Conservation (phyloP, 257 asterid genomes). For the Nicotiana noctiflora region DNA sequence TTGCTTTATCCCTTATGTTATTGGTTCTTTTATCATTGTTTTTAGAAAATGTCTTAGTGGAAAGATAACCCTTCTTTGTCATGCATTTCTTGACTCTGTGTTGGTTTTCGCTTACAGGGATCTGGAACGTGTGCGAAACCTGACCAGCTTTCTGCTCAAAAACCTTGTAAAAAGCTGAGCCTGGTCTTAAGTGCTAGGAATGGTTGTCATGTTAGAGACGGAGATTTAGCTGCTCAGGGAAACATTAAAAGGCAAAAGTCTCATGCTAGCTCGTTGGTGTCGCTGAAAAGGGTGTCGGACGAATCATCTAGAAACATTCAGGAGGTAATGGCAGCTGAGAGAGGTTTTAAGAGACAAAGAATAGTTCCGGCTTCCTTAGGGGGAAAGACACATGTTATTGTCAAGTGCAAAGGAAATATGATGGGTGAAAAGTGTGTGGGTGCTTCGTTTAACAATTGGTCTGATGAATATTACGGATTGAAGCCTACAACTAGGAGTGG, state of each 20-base stretch:
- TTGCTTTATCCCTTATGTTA: not conserved
- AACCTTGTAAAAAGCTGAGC: slow-evolving; percentile 12
- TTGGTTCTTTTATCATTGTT: not conserved
- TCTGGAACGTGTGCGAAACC: slow-evolving; percentile 9
- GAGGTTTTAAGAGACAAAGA: slow-evolving; percentile 16
- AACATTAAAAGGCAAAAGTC: slow-evolving; percentile 11
- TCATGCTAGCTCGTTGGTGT: slow-evolving; percentile 9
- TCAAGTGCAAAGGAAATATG: slow-evolving; percentile 5
- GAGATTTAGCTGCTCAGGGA: not conserved
- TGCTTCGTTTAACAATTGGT: slow-evolving; percentile 11
- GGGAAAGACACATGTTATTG: slow-evolving; percentile 16
- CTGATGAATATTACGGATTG: slow-evolving; percentile 14
- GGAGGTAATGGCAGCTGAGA: slow-evolving; percentile 7
- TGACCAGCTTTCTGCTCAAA: slow-evolving; percentile 4
- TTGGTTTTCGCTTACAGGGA: slow-evolving; percentile 10
- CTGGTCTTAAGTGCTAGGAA: slow-evolving; percentile 6
- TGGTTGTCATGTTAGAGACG: slow-evolving; percentile 7
- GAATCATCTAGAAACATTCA: slow-evolving; percentile 15
- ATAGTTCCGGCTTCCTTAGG: slow-evolving; percentile 1
- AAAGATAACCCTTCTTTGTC: not conserved
- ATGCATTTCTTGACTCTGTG: not conserved
- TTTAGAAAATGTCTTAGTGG: not conserved
- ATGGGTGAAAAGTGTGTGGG: slow-evolving; percentile 9
- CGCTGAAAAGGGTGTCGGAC: slow-evolving; percentile 23
- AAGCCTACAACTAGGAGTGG: not conserved